Base-by-base conservation (phyloP, 495 filamentous ascomycete species). In the Podospora pseudopauciseta region DNA sequence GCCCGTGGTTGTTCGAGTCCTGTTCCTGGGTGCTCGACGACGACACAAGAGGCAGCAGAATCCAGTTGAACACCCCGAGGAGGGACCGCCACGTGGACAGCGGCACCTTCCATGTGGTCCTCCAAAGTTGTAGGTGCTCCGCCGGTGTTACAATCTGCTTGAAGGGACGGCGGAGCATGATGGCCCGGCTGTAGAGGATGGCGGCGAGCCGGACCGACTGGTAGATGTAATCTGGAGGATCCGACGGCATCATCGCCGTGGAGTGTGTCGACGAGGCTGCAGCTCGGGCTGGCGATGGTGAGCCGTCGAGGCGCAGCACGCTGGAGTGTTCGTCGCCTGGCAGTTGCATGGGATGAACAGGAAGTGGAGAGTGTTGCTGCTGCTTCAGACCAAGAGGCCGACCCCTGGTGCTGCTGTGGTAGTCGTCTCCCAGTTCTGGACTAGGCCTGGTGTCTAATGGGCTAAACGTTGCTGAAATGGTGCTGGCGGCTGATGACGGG, bases 41-140 rank as follows among this genome's bases (percentile, higher is more conserved):
- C 61, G 5, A 71, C 30, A 73, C 61, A 5, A 78, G 68, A 18
- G 74, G 64, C 16, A 78, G 61, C 54, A 76, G 20, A 30, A 76
- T 55, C 78, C 79, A 80, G 60, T 72, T 71, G 57, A 77, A 76
- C 9, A 80, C 72, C 39, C 79, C 79, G 60, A 80, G 62, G 58
- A 78, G 67, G 2, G 66, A 61, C 23, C 73, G 72, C 78, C 79
- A 78, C 28, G 66, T 72, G 18, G 68, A 55, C 18, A 78, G 71
- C 63, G 78, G 73, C 63, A 80, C 74, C 4, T 68, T 68, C 78
- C 79, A 80, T 3, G 71, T 65, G 19, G 77, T 78, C 26, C 72
- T 77, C 79, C 79, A 80, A 4, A 80, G 71, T 61, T 69, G 58
- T n/a, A 71, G 28, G 61, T 78, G 75, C 28, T 77, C 77, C 13